Percentiles rank a stretch among this genome's conserved stretches.
Conservation (phyloP, 352 stramenopile species). For the Peronosclerospora sorghi region DNA sequence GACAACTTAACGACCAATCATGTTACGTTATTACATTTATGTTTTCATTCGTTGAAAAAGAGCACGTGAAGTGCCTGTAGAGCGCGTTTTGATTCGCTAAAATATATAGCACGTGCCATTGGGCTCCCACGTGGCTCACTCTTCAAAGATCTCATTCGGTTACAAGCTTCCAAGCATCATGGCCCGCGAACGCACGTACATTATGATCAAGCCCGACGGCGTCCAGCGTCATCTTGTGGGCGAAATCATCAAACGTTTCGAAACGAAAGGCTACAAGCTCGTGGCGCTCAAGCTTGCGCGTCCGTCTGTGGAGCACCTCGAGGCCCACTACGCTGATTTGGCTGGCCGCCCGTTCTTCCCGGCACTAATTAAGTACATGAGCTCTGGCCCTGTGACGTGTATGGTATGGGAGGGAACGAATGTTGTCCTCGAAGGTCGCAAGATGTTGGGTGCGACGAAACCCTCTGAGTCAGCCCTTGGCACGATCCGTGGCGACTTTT, state of each 20-base stretch:
- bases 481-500: constrained; percentile 92
- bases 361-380: constrained; percentile 87
- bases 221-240: constrained; percentile 89
- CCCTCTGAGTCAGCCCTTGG: constrained; percentile 86
- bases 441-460: constrained; percentile 93
- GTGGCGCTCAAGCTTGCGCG: constrained; percentile 91
- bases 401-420: constrained; percentile 92
- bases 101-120: too few species aligned
- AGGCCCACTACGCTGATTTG: constrained; percentile 91
- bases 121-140: neutral
- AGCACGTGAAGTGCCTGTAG: too few species aligned
- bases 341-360: constrained; percentile 87
- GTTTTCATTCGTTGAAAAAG: constrained; percentile 9
- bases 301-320: constrained; percentile 83
- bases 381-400: constrained; percentile 90
- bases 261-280: constrained; percentile 94
- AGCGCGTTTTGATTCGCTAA: too few species aligned
- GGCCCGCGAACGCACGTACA: constrained; percentile 90
- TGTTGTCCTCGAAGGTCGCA: constrained; percentile 89
- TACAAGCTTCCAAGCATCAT: constrained; percentile 28
- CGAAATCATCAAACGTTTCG: constrained; percentile 92
- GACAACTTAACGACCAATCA: neutral
- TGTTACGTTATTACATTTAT: too few species aligned
- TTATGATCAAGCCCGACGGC: constrained; percentile 91
- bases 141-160: neutral